Base-by-base conservation (phyloP, 2,329 filamentous ascomycete species). In the Aspergillus latus region DNA sequence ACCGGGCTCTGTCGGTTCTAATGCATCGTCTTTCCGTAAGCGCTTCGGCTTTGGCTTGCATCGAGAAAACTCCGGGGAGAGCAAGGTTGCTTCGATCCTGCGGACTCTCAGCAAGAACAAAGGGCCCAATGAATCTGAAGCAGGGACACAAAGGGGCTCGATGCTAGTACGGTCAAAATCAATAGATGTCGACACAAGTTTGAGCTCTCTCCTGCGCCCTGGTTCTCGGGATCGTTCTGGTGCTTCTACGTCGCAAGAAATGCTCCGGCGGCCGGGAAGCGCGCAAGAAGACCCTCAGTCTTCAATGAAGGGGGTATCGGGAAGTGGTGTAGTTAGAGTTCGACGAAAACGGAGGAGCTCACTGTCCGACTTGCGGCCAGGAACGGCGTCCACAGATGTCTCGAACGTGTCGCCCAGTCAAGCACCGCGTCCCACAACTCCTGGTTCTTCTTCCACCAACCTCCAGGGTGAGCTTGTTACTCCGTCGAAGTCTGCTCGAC, bases 301-400 rank as follows among this genome's bases (percentile, higher is more conserved):
- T 16, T 82, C 81, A 5, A 62, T 86, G 80, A 66, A 80, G 75
- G 63, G 78, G 76, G 77, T 78, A 71, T 75, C 78, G 68, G 61
- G 65, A 62, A 67, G 74, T 77, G 62, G 70, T 71, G 28, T 64
- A 45, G 56, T 78, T 70, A 61, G 72, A 72, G n/a, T 75, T 78
- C 44, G 83, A 69, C 92, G 87, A 76, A 97, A 96, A 77, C 84
- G 93, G 54, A 87, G 93, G 69, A 97, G 92, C 75, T 97, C 92
- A 29, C 77, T 97, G 42, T 96, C 92, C 4, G 93, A 97, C 71
- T 80, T 97, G 46, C 88, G 86, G 63, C 82, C 78, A 54, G 77
- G 90, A 15, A 86, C 93, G 74, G 82, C 72, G 29, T 71, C 81
- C 40, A 80, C 84, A 54, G 80, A 86, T 8, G 82, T 78, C 74